Conservation (phyloP, 352 stramenopile genomes). For the Pythium insidiosum region DNA sequence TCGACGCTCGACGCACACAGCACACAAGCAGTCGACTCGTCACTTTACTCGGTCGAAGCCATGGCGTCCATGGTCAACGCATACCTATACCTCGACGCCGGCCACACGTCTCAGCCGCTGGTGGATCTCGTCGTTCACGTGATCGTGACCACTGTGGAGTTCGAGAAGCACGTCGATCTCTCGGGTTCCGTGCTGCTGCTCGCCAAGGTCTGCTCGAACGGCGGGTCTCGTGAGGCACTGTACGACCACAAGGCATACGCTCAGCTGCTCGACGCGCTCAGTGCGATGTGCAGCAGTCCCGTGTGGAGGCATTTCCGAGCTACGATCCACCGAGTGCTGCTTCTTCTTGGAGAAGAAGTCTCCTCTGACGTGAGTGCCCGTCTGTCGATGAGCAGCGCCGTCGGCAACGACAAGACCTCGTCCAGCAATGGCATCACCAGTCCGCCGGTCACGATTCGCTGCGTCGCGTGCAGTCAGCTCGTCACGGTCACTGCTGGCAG, state of each 20-base stretch:
- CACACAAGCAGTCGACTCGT: slow-evolving; percentile 26
- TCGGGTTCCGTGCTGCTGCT: slow-evolving; percentile 31
- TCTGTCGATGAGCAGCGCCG: slow-evolving; percentile 6
- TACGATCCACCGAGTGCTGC: slow-evolving; percentile 24
- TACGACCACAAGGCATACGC: slow-evolving; percentile 39
- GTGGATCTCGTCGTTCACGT: slow-evolving; percentile 11
- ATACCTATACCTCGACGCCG: background rate
- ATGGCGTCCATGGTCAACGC: slow-evolving; percentile 45
- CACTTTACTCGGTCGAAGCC: slow-evolving; percentile 44
- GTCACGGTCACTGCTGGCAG: slow-evolving; percentile 26
- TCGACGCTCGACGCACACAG: slow-evolving; percentile 21
- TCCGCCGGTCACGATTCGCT: slow-evolving; percentile 21
- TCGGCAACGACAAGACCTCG: background rate
- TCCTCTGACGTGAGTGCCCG: background rate
- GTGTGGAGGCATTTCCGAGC: slow-evolving; percentile 34
- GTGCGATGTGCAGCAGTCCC: slow-evolving; percentile 16
- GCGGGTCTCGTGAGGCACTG: slow-evolving; percentile 22
- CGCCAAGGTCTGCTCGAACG: slow-evolving; percentile 28
- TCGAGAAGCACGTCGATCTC: slow-evolving; percentile 36
- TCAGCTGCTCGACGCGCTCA: slow-evolving; percentile 29
- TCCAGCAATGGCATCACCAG: slow-evolving; percentile 1
- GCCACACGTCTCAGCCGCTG: background rate
- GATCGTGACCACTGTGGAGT: slow-evolving; percentile 25
- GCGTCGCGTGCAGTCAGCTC: slow-evolving; percentile 46
- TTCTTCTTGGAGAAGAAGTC: slow-evolving; percentile 41